A percentile compares a stretch with the other conserved stretches of the same genome.
Evolutionary conservation across 306 rosid genomes (phyloP).

Genomic region (Gynostemma pentaphyllum): DNA sequence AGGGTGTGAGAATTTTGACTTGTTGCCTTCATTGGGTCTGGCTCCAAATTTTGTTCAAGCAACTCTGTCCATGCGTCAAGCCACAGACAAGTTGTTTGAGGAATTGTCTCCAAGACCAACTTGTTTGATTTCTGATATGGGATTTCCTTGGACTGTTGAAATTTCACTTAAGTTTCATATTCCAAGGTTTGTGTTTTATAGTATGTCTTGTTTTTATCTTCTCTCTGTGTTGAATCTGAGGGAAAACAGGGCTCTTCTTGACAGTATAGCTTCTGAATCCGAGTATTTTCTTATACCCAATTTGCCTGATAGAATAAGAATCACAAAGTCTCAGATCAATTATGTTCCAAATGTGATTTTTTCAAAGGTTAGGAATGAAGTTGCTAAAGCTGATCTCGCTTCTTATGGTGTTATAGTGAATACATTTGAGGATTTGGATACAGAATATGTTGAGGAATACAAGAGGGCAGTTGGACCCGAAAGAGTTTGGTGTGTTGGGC

Average conservation of each 20-base stretch:
- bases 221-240: not conserved
- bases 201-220: slow-evolving; percentile 1
- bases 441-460: slow-evolving; percentile 25
- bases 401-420: slow-evolving; percentile 19
- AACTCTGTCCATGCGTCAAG: slow-evolving; percentile 17
- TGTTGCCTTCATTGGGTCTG: slow-evolving; percentile 34
- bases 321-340: too few relatives aligned
- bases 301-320: too few relatives aligned
- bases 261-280: too few relatives aligned
- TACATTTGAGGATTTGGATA: slow-evolving; percentile 28
- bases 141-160: slow-evolving; percentile 25
- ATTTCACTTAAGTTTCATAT: slow-evolving; percentile 3
- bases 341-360: too few relatives aligned
- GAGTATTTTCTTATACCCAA: slow-evolving; percentile 5
- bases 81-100: slow-evolving; percentile 22
- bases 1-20: slow-evolving; percentile 56
- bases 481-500: slow-evolving; percentile 52
- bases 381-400: slow-evolving; percentile 9
- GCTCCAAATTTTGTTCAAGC: slow-evolving; percentile 14
- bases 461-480: slow-evolving; percentile 19
- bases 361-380: not conserved
- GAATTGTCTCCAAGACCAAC: slow-evolving; percentile 30
- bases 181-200: slow-evolving; percentile 18
- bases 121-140: slow-evolving; percentile 46
- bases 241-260: too few relatives aligned